Evolutionary conservation across 2,329 filamentous ascomycete genomes (phyloP).

Genomic region (Clonostachys rosea): DNA sequence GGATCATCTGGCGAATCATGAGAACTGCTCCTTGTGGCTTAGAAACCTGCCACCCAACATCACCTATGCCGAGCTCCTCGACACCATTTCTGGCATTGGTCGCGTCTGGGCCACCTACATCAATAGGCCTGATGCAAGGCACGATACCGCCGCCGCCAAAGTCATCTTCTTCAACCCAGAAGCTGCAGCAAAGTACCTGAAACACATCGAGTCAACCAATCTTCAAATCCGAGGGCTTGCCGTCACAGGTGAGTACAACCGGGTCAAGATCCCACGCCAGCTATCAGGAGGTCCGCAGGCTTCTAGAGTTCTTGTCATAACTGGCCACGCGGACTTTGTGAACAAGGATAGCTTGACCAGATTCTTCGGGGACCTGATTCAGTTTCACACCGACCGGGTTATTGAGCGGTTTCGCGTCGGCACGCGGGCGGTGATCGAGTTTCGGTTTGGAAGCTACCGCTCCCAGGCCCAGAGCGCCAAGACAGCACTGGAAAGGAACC

Average conservation of each 20-base stretch:
- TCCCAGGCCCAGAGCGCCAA: constrained; percentile 48
- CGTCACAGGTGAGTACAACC: constrained; percentile 38
- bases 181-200: constrained; percentile 25
- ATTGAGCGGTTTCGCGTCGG: constrained; percentile 17
- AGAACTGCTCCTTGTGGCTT: constrained; percentile 49
- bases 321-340: constrained; percentile 35
- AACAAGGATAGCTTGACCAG: constrained; percentile 28
- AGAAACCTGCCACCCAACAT: constrained; percentile 41
- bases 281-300: constrained; percentile 12
- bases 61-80: constrained; percentile 36
- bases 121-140: constrained; percentile 35
- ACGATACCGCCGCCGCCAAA: constrained; percentile 38
- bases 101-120: constrained; percentile 47
- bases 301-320: constrained; percentile 47
- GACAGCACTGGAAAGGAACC: constrained; percentile 27
- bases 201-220: constrained; percentile 14
- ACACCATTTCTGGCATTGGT: constrained; percentile 35
- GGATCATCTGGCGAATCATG: constrained; percentile 16
- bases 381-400: constrained; percentile 42
- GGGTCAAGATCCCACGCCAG: constrained; percentile 33
- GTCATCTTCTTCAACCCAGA: constrained; percentile 40
- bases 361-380: constrained; percentile 36
- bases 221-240: constrained; percentile 27
- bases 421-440: constrained; percentile 34
- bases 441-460: constrained; percentile 48